Evolutionary conservation across 177 flowering plant species (phyloP).

Genomic region (Telopea speciosissima): DNA sequence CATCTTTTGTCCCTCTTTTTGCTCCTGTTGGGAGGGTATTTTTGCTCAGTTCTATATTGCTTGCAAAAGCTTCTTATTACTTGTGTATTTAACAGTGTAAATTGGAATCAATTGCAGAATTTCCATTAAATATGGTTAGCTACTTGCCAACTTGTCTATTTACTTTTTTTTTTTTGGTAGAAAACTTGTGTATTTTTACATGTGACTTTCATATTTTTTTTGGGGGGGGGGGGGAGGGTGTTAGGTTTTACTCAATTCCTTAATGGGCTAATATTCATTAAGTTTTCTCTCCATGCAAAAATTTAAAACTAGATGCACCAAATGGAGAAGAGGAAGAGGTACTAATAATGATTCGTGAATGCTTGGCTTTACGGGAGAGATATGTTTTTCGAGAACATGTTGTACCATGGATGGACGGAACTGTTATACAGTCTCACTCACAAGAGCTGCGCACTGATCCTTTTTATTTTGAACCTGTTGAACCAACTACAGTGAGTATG

Average conservation of each 20-base stretch:
- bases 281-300: slow-evolving; percentile 1
- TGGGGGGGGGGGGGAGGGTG: too few species aligned
- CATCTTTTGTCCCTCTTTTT: not conserved
- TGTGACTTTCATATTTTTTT: not conserved
- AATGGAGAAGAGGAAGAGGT: slow-evolving; percentile 56
- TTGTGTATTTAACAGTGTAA: not conserved
- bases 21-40: not conserved
- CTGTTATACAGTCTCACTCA: slow-evolving; percentile 15
- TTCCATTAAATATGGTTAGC: not conserved
- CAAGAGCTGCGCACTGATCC: slow-evolving; percentile 28
- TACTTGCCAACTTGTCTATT: not conserved
- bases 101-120: not conserved
- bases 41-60: not conserved
- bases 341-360: slow-evolving; percentile 38
- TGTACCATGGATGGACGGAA: slow-evolving; percentile 39
- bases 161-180: too few species aligned
- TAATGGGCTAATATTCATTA: slow-evolving; percentile 1
- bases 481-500: slow-evolving; percentile 35
- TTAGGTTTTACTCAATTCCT: too few species aligned
- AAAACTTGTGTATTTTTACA: too few species aligned
- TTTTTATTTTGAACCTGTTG: slow-evolving; percentile 34
- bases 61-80: not conserved
- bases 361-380: slow-evolving; percentile 42
- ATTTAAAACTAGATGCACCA: slow-evolving; percentile 30
- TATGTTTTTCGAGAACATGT: slow-evolving; percentile 42